phyloP scores from a whole-genome alignment of 345 rosid genomes.

The Barbarea vulgaris region DNA sequence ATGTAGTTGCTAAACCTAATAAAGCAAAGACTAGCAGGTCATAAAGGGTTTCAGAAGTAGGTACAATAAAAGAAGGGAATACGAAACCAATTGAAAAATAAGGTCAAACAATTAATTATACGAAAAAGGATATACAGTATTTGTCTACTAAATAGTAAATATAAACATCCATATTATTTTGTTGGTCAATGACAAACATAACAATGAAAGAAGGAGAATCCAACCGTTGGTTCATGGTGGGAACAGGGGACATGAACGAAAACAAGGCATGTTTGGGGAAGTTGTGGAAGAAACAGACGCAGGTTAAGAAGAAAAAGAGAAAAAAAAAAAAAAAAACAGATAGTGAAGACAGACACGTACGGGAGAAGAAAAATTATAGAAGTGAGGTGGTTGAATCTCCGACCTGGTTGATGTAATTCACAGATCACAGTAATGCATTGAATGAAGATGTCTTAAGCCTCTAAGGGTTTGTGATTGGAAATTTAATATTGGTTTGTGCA shows the following conservation, averaged over 20 bases:
- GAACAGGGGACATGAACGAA: background rate
- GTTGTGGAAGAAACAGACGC: background rate
- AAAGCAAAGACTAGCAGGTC: slow-evolving; percentile 3
- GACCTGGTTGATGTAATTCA: background rate
- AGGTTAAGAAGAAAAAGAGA: too few relatives aligned
- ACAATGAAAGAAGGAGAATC: background rate
- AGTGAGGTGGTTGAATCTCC: background rate
- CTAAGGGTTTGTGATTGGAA: background rate
- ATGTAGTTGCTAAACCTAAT: slow-evolving; percentile 1
- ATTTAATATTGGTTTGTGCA: too few relatives aligned
- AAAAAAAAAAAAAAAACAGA: background rate
- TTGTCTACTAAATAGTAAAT: background rate
- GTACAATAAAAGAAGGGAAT: too few relatives aligned
- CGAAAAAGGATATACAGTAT: background rate
- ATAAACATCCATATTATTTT: background rate
- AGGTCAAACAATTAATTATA: background rate
- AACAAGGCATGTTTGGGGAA: too few relatives aligned
- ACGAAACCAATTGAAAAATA: slow-evolving; percentile 13
- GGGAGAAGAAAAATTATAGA: background rate
- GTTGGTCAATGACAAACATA: background rate
- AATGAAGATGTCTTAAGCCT: background rate
- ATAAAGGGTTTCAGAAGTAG: background rate
- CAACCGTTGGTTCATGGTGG: background rate
- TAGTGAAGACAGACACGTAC: background rate
- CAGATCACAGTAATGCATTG: background rate